Evolutionary conservation across 2,329 filamentous ascomycete species (phyloP).

Genomic region (Pseudohalonectria lignicola): DNA sequence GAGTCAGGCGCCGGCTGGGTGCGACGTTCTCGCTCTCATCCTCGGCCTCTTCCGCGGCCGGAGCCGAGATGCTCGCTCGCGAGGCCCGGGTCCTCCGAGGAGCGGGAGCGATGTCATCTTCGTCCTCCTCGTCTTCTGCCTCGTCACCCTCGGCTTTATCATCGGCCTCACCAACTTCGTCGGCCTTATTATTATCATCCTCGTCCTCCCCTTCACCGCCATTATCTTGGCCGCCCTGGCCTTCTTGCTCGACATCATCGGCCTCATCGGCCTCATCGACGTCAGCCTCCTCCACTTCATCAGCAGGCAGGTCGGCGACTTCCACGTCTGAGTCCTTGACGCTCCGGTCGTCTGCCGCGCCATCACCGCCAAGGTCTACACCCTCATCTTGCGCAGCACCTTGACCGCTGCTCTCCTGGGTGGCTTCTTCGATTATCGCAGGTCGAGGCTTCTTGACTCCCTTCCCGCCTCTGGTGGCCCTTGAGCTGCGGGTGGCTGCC

Average conservation of each 20-base stretch:
- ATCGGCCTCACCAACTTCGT: slow-evolving; percentile 9
- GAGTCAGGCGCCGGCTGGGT: slow-evolving; percentile 35
- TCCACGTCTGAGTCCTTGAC: slow-evolving; percentile 17
- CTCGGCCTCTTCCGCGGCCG: slow-evolving; percentile 21
- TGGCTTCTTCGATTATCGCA: slow-evolving; percentile 37
- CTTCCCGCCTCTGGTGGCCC: slow-evolving; percentile 39
- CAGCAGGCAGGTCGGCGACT: slow-evolving; percentile 7
- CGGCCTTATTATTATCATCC: too few relatives aligned
- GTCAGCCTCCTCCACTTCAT: slow-evolving; percentile 7
- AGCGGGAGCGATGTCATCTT: slow-evolving; percentile 28
- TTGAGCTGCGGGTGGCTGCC: slow-evolving; percentile 25
- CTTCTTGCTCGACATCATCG: slow-evolving; percentile 4
- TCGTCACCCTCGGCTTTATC: slow-evolving; percentile 17
- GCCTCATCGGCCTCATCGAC: slow-evolving; percentile 6
- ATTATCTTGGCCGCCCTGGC: background rate
- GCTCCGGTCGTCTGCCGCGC: slow-evolving; percentile 5
- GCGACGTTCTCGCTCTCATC: slow-evolving; percentile 11
- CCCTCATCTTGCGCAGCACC: slow-evolving; percentile 12
- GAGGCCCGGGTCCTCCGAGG: slow-evolving; percentile 26
- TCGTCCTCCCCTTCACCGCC: too few relatives aligned
- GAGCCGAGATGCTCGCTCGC: background rate
- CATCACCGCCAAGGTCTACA: slow-evolving; percentile 20
- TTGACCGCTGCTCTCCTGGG: slow-evolving; percentile 33
- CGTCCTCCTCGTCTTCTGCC: slow-evolving; percentile 17
- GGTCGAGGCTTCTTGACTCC: slow-evolving; percentile 35